Conservation (phyloP, 352 stramenopile species). For the Globisporangium mamillatum region DNA sequence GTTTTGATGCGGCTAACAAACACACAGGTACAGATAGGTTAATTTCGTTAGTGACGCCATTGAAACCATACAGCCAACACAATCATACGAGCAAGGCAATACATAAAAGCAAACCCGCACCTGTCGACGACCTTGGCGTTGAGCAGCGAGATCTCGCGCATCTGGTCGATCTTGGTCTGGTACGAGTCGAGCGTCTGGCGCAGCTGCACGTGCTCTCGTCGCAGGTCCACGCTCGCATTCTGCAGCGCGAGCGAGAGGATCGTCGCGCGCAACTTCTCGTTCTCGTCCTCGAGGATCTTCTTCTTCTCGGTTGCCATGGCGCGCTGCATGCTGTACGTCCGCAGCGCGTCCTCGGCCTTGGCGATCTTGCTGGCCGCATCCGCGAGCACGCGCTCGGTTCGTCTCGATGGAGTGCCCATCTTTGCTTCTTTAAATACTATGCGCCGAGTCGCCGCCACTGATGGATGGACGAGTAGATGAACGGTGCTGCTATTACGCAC, state of each 20-base stretch:
- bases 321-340: slow-evolving; percentile 53
- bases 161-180: slow-evolving; percentile 88
- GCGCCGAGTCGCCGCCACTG: background rate
- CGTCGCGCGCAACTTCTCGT: slow-evolving; percentile 74
- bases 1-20: slow-evolving; percentile 73
- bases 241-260: slow-evolving; percentile 77
- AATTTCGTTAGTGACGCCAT: background rate
- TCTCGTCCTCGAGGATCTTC: slow-evolving; percentile 72
- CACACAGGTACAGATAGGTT: background rate
- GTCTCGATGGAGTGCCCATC: slow-evolving; percentile 50
- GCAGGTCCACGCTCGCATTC: slow-evolving; percentile 74
- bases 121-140: slow-evolving; percentile 84
- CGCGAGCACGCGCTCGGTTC: slow-evolving; percentile 62
- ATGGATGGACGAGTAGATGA: background rate
- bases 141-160: slow-evolving; percentile 84
- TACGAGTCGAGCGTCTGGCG: slow-evolving; percentile 85
- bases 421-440: slow-evolving; percentile 13
- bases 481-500: background rate
- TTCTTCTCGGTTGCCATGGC: slow-evolving; percentile 61
- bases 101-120: slow-evolving; percentile 20
- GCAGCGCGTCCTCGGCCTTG: slow-evolving; percentile 62
- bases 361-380: slow-evolving; percentile 73
- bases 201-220: slow-evolving; percentile 78
- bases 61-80: background rate
- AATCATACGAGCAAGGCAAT: background rate